These are phyloP conservation scores for Psilocybe subaeruginosa DNA, from an alignment of 768 basidiomycete species.

Conservation along the genomic window DNA sequence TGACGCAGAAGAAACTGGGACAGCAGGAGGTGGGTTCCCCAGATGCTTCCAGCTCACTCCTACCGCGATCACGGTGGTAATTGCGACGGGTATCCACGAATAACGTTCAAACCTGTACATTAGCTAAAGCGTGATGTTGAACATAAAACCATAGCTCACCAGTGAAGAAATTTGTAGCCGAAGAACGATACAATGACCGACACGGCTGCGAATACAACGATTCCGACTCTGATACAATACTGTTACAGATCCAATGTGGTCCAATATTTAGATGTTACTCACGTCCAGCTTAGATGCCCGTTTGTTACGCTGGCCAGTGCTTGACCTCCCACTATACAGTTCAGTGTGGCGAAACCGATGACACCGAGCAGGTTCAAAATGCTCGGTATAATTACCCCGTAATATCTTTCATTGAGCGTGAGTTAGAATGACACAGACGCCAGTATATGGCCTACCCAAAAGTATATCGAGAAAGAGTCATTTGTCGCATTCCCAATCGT, in stretches of 20 bases:
- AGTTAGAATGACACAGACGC: background rate
- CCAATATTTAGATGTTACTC: slow-evolving; percentile 6
- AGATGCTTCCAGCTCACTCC: slow-evolving; percentile 74
- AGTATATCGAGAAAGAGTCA: slow-evolving; percentile 64
- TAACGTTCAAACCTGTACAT: slow-evolving; percentile 62
- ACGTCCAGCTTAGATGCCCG: slow-evolving; percentile 33
- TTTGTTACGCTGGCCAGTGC: slow-evolving; percentile 33
- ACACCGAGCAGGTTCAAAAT: slow-evolving; percentile 56
- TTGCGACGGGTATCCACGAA: slow-evolving; percentile 75
- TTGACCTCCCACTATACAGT: slow-evolving; percentile 62
- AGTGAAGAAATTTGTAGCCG: slow-evolving; percentile 51
- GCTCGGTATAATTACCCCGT: slow-evolving; percentile 51
- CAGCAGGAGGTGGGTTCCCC: slow-evolving; percentile 41
- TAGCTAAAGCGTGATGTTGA: no score
- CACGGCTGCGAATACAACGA: slow-evolving; percentile 74
- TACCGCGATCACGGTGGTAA: slow-evolving; percentile 69
- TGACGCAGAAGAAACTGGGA: slow-evolving; percentile 52
- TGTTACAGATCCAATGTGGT: background rate
- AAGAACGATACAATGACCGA: slow-evolving; percentile 66
- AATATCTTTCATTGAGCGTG: slow-evolving; percentile 25
- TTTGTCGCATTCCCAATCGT: slow-evolving; percentile 80
- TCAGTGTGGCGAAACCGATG: slow-evolving; percentile 63
- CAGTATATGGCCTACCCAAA: slow-evolving; percentile 29
- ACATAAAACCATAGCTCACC: slow-evolving; percentile 10
- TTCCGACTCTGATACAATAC: slow-evolving; percentile 59